phyloP scores from a whole-genome alignment of 805 yeast genomes.

The Saturnispora serradocipensis region DNA sequence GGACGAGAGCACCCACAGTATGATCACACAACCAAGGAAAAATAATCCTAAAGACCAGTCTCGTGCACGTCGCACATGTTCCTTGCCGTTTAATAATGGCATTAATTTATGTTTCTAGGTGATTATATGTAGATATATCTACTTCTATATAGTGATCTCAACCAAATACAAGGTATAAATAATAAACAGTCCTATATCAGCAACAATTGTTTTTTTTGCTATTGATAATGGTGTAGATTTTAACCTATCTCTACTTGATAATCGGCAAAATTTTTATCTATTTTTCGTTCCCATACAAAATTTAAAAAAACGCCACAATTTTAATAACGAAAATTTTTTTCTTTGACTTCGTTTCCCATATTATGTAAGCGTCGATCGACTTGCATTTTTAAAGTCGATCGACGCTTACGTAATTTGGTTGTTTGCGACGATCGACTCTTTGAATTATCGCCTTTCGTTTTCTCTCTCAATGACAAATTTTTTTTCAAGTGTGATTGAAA shows the following conservation, averaged over 20 bases:
- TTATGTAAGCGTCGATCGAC: neutral
- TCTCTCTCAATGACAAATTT: neutral
- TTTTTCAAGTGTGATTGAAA: neutral
- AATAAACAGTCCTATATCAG: neutral
- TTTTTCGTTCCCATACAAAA: neutral
- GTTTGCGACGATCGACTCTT: neutral
- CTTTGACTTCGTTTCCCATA: neutral
- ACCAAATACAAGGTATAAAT: neutral
- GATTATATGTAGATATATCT: neutral
- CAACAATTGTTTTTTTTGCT: neutral
- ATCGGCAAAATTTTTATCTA: neutral
- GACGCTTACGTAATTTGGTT: neutral
- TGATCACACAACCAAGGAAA: conserved; percentile 64
- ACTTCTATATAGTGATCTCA: neutral
- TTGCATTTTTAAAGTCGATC: neutral
- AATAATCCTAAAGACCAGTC: conserved; percentile 74
- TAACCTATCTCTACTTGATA: neutral
- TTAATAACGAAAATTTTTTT: too few relatives aligned
- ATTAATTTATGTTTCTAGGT: neutral
- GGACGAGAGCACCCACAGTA: conserved; percentile 87
- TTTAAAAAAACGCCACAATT: neutral
- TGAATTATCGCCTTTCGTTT: neutral
- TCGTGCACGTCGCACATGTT: conserved; percentile 9
- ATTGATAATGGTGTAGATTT: neutral
- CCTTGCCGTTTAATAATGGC: neutral